These are phyloP conservation scores for Calycina marina DNA, from an alignment of 2,329 filamentous ascomycete species.

Conservation along the genomic window DNA sequence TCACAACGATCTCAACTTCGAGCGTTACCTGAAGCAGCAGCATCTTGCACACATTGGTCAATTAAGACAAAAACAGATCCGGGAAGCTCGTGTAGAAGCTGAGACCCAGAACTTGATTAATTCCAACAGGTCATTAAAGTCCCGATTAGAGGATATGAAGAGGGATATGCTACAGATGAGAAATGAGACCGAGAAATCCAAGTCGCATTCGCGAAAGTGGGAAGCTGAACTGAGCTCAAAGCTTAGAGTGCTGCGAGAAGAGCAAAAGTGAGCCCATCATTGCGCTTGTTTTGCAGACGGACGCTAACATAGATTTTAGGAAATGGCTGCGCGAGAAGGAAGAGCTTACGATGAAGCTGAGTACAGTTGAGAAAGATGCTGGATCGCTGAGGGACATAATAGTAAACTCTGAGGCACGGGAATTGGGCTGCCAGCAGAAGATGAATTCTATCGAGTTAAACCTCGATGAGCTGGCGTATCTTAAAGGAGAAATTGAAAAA, in stretches of 20 bases:
- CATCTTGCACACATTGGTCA: slow-evolving; percentile 72
- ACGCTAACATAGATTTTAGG: slow-evolving; percentile 2
- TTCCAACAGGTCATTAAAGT: slow-evolving; percentile 58
- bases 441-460: slow-evolving; percentile 47
- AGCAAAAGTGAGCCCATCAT: slow-evolving; percentile 37
- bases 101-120: slow-evolving; percentile 72
- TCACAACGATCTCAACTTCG: slow-evolving; percentile 70
- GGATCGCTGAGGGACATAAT: slow-evolving; percentile 52
- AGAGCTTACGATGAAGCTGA: slow-evolving; percentile 40
- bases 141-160: slow-evolving; percentile 59
- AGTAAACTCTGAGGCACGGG: slow-evolving; percentile 53
- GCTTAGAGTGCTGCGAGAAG: slow-evolving; percentile 50
- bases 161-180: slow-evolving; percentile 54
- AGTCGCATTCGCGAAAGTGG: slow-evolving; percentile 63
- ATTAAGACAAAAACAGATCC: slow-evolving; percentile 58
- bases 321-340: slow-evolving; percentile 44
- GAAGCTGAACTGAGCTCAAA: slow-evolving; percentile 57
- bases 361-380: slow-evolving; percentile 41
- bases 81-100: slow-evolving; percentile 64
- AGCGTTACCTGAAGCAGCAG: slow-evolving; percentile 71
- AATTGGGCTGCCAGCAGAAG: slow-evolving; percentile 47
- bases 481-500: slow-evolving; percentile 43
- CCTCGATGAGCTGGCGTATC: slow-evolving; percentile 41
- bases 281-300: not conserved
- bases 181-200: slow-evolving; percentile 57